Evolutionary conservation across 176 grass and related monocot species (phyloP), one percentile per base, ranked within the genome.

Genomic region (Microstegium vimineum): DNA sequence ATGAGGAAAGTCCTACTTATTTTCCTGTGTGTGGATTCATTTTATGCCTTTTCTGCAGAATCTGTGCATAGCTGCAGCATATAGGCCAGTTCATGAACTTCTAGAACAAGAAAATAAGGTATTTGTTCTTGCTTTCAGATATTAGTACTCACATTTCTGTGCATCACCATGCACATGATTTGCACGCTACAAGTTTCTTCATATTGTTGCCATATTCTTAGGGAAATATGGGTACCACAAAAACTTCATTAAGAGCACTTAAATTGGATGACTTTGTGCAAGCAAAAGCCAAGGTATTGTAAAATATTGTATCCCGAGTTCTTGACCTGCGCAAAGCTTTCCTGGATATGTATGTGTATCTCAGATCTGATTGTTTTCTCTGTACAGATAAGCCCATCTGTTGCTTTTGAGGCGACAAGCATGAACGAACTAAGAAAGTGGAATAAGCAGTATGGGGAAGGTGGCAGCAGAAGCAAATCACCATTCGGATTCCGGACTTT

Each of bases 1-100:
- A 54, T 73, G 42, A 34, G 62, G 36, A 7, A 76, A 76, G 20
- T 26, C n/a, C 17, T 66, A 27, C 20, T 66, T 61, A 16, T 62
- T 43, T 82, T 52, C 69, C 10, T 52, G 16, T 62, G 33, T 66
- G 17, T 78, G 25, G 46, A 63, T 72, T 75, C 69, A 73, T 46
- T 56, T 77, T 3, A 49, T 41, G 18, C 8, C 52, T 71, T 91
- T 47, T 22, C 32, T 82, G 86, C 83, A 98, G 95, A 93, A 98
- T 81, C 68, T 98, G 27, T 98, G 92, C 63, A 67, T 93, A 64
- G 90, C 95, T 72, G 95, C 95, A 80, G 92, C 95, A 43, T 98
- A 98, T 80, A 95, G 82, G 86, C 95, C 95, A 57, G 90, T 98
- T 76, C 90, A 98, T 78, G 92, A 98, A 88, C 84, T 98, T 84